Conservation (phyloP, 345 rosid genomes). For the Rhodamnia rubescens region DNA sequence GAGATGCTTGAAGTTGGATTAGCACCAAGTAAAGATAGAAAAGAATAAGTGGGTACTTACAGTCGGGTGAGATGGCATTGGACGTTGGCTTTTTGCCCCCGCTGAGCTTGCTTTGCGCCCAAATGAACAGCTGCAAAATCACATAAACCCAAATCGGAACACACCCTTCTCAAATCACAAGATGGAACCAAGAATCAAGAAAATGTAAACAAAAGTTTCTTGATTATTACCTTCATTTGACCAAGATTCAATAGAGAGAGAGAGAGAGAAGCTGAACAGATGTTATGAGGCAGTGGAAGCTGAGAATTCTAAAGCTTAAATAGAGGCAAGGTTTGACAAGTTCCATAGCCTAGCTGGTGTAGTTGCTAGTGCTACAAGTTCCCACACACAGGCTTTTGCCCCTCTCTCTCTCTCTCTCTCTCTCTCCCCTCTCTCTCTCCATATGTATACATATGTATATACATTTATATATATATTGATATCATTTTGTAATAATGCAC, state of each 20-base stretch:
- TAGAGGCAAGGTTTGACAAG: constrained; percentile 4
- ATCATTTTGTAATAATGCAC: background rate
- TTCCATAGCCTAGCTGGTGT: background rate
- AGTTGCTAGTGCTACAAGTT: constrained; percentile 27
- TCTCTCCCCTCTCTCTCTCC: background rate
- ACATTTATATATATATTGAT: background rate
- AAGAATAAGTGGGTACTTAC: constrained; percentile 19
- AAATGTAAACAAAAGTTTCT: background rate
- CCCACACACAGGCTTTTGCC: constrained; percentile 21
- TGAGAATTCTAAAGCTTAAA: constrained; percentile 1
- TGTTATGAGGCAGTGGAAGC: background rate
- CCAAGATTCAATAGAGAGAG: background rate
- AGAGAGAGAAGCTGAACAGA: background rate
- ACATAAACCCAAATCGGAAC: background rate
- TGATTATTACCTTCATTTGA: constrained; percentile 12
- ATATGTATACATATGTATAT: background rate
- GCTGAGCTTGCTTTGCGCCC: constrained; percentile 62
- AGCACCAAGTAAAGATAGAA: background rate
- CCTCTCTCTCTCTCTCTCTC: background rate
- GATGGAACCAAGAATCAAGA: background rate
- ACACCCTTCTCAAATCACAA: background rate
- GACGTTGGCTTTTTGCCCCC: constrained; percentile 10
- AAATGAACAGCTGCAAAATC: constrained; percentile 39
- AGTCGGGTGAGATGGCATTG: constrained; percentile 3
- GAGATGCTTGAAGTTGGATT: background rate